phyloP scores from a whole-genome alignment of 768 basidiomycete genomes.

The Termitomyces sp. region DNA sequence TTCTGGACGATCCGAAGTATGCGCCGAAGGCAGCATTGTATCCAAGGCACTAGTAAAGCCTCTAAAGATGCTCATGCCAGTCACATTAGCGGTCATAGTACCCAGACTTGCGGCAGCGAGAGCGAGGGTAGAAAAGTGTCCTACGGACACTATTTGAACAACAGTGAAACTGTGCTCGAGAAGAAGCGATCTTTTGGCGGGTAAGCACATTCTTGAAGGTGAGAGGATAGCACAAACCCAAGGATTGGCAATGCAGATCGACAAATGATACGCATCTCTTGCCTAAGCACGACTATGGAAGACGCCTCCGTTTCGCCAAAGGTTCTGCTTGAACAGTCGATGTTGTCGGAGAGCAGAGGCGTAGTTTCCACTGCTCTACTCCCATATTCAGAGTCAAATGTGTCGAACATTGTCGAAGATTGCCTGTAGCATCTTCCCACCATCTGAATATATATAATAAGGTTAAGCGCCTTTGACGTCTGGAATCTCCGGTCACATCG shows the following conservation, averaged over 20 bases:
- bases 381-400: background rate
- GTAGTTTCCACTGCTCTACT: background rate
- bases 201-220: background rate
- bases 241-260: background rate
- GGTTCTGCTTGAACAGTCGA: background rate
- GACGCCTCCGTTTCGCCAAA: background rate
- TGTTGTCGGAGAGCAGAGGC: background rate
- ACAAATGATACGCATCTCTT: background rate
- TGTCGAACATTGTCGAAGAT: background rate
- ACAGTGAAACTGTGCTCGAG: background rate
- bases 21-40: background rate
- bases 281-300: background rate
- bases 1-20: background rate
- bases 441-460: background rate
- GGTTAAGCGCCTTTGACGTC: background rate
- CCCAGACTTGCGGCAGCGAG: background rate
- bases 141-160: background rate
- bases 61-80: background rate
- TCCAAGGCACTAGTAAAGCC: background rate
- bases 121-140: background rate
- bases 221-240: background rate
- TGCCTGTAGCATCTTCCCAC: background rate
- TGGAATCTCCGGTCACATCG: background rate
- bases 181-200: background rate
- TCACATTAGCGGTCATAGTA: background rate